Evolutionary conservation across 441 rosid species (phyloP), one percentile per base, ranked within the genome.

Genomic region (Hura crepitans): DNA sequence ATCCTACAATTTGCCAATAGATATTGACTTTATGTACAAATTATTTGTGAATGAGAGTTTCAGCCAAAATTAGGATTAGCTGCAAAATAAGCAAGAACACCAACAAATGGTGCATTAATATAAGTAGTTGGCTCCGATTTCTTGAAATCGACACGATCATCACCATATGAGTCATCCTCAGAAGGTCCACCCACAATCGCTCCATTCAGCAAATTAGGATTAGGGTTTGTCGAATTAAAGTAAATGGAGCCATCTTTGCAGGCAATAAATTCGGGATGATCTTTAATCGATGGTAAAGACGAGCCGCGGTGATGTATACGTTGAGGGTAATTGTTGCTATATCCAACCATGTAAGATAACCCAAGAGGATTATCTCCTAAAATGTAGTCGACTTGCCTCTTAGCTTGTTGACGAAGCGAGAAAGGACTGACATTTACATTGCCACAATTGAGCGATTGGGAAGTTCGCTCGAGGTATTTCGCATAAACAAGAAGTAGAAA

Each of bases 91-190:
- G 97, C 96, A 64, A 91, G 89, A 42, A 84, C 97, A 9, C 98
- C 98, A 33, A 93, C 97, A 72, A 91, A 89, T 20, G 98, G 96
- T 33, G 98, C 98, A 75, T 91, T 93, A 54, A 93, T 93, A 55
- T 93, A 91, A 6, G 98, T 93, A 0, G 98, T 91, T 1, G 97
- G 97, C 80, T 93, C 98, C 4, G 97, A 84, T 79, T 85, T 91
- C 83, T 80, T 81, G 61, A 80, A 93, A 79, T 93, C 95, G 0
- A 62, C 84, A 66, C 98, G 79, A 37, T 82, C 81, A 55, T 93
- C 98, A 1, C 70, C 85, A 45, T 85, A 93, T 0, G 35, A 74
- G 63, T 93, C 98, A 50, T 91, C 97, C 62, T 87, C 85, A 1
- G 81, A 81, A 0, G 98, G 98, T 5, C 98, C 97, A 28, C 98